phyloP scores from a whole-genome alignment of 2,329 filamentous ascomycete species.

The Penicillium hordei region DNA sequence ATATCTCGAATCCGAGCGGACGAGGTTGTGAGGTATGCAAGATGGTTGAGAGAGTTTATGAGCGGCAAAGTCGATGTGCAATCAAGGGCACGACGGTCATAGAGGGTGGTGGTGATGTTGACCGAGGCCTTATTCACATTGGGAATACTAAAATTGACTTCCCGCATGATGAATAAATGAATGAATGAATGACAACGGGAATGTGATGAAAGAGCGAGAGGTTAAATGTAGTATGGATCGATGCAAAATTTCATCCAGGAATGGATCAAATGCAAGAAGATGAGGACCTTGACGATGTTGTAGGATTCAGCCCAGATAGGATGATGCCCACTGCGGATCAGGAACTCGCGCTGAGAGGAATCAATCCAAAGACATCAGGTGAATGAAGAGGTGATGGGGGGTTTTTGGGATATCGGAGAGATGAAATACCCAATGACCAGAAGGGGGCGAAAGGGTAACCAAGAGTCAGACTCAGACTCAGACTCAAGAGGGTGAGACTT shows the following conservation, averaged over 20 bases:
- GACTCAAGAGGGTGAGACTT: not conserved
- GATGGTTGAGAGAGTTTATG: constrained; percentile 98
- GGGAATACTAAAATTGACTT: constrained; percentile 99
- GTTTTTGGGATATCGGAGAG: not conserved
- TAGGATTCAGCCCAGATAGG: constrained; percentile 16
- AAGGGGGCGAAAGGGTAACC: constrained; percentile 11
- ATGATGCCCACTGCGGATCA: constrained; percentile 15
- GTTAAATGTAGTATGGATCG: constrained; percentile 5
- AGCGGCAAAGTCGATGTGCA: constrained; percentile 96
- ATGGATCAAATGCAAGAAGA: constrained; percentile 8
- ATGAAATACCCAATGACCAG: constrained; percentile 7
- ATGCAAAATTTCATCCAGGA: constrained; percentile 10
- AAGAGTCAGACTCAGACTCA: not conserved
- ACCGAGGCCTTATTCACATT: constrained; percentile 99
- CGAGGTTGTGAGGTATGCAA: constrained; percentile 96
- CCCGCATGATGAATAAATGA: constrained; percentile 72
- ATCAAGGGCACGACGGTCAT: constrained; percentile 94
- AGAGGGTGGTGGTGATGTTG: constrained; percentile 96
- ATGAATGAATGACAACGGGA: constrained; percentile 45
- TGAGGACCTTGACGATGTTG: constrained; percentile 22
- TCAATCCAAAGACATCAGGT: constrained; percentile 25
- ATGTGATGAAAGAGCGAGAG: not conserved
- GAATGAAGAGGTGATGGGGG: constrained; percentile 3
- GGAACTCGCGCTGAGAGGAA: constrained; percentile 8
- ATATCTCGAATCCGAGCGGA: constrained; percentile 97